Base-by-base conservation (phyloP, 2,329 filamentous ascomycete genomes). In the Cytospora piceicola region DNA sequence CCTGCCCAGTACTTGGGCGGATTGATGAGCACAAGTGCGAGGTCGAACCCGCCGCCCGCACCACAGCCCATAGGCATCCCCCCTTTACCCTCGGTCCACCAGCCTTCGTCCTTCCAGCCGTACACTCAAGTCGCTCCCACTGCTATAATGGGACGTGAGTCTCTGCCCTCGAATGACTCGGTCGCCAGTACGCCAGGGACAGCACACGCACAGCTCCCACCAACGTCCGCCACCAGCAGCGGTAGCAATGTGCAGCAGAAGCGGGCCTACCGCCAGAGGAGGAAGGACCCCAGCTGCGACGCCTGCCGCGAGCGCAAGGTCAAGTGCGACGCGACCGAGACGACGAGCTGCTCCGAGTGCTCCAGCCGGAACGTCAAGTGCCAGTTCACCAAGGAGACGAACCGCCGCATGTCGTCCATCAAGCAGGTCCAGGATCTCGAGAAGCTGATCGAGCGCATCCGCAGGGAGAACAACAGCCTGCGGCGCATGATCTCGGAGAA, bases 321-420 rank as follows among this genome's bases (percentile, higher is more conserved):
- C 74, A 91, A 91, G 84, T 99, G 95, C 77, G 95, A 99, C 81
- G 95, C 95, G 36, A 98, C 95, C 20, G 95, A 98, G 76, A 97
- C 92, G 22, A 90, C 92, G 14, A 97, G 94, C 78, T 99, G 95
- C 77, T 97, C 95, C 1, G 95, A 99, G 79, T 99, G 95, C 79
- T 95, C 93, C 5, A 97, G 94, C 76, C 90, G 95, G 70, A 96
- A 94, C 75, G 94, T 98, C 70, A 96, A 96, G 77, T 99, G 95
- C 75, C 94, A 98, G 75, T 99, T 99, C 76, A 99, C 95, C 58
- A 99, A 99, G 79, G 95, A 99, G 78, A 99, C 95, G 15, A 99
- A 99, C 76, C 87, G 95, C 66, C 88, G 95, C 68, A 99, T 99
- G 95, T 98, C 95, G 22, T 98, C 94, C 1, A 98, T 98, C 80